Conservation (phyloP, 1,284 basidiomycete species). For the Cryptococcus deneoformans region DNA sequence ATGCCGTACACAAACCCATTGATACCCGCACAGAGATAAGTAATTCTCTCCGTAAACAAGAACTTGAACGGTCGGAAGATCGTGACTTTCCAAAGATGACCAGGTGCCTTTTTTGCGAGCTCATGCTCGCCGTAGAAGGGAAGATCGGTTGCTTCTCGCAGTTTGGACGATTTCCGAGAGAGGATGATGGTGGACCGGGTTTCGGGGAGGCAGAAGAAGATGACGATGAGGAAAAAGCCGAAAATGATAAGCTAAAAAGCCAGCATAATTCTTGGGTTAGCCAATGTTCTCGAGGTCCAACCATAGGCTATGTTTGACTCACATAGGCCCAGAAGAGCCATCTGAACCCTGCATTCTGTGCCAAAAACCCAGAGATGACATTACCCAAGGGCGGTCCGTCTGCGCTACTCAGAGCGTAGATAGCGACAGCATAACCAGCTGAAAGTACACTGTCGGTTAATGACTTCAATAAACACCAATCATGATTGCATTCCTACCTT, state of each 20-base stretch:
- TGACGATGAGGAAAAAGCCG: slow-evolving; percentile 19
- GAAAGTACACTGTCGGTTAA: not conserved
- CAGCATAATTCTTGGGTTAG: too few relatives aligned
- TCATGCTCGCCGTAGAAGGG: slow-evolving; percentile 20
- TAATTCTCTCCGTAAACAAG: slow-evolving; percentile 34
- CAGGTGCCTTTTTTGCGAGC: slow-evolving; percentile 19
- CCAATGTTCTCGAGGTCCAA: too few relatives aligned
- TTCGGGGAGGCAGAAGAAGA: not conserved
- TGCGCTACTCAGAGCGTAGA: slow-evolving; percentile 28
- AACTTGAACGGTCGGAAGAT: slow-evolving; percentile 32
- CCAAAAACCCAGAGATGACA: slow-evolving; percentile 26
- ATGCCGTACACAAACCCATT: slow-evolving; percentile 20
- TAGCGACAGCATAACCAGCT: slow-evolving; percentile 23
- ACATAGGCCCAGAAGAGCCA: slow-evolving; percentile 35
- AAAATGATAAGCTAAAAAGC: slow-evolving; percentile 22
- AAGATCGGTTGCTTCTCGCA: slow-evolving; percentile 14
- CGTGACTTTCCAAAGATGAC: slow-evolving; percentile 23
- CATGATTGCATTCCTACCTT: slow-evolving; percentile 3
- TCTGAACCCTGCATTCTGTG: slow-evolving; percentile 29
- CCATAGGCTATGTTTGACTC: not conserved
- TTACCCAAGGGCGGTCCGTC: slow-evolving; percentile 32
- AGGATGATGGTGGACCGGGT: not conserved
- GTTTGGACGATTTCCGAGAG: slow-evolving; percentile 11
- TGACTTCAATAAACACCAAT: not conserved
- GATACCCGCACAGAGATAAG: slow-evolving; percentile 31